Base-by-base conservation (phyloP, 2,329 filamentous ascomycete genomes). In the Trichoderma pleuroti region DNA sequence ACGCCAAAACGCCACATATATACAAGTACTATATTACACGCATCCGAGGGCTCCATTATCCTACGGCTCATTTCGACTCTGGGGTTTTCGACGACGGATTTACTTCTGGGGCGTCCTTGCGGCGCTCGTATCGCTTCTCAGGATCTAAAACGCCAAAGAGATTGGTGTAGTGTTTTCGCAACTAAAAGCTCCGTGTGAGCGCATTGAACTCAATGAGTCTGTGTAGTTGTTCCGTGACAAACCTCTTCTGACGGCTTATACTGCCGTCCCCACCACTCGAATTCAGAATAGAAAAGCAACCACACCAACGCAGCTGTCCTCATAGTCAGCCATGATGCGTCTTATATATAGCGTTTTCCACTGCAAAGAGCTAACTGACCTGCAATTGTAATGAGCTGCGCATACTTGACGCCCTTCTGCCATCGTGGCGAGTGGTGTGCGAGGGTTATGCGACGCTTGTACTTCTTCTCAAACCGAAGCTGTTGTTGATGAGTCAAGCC, bases 401-500 rank as follows among this genome's bases (percentile, higher is more conserved):
- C 85, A 73, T 93, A 82, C 80, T 88, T 89, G 70, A 91, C 83
- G 72, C 82, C 84, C 79, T 90, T 92, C 54, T 87, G 85, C 89
- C 90, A 93, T 61, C 81, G 79, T 10, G 91, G 91, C 26, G 89
- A 83, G 52, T 86, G 84, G 77, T 86, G 87, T 75, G 88, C 87
- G 74, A 92, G 80, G 71, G 86, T 85, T 30, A 91, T 81, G 68
- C 92, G 86, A 66, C 92, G 86, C 81, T 93, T 92, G 81, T 91
- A 94, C 77, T 91, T 90, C 79, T 92, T 90, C 83, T 95, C 92
- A 75, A 93, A 90, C 56, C 89, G 86, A 78, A 94, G 91, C 80
- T 94, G 90, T 77, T 94, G 89, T 79, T 92, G 91, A 60, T 85
- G 82, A 46, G 88, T 88, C 71, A 95, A 86, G 77, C 88, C 87